Base-by-base conservation (phyloP, 176 grass and related monocot species). In the Aegilops umbellulata region DNA sequence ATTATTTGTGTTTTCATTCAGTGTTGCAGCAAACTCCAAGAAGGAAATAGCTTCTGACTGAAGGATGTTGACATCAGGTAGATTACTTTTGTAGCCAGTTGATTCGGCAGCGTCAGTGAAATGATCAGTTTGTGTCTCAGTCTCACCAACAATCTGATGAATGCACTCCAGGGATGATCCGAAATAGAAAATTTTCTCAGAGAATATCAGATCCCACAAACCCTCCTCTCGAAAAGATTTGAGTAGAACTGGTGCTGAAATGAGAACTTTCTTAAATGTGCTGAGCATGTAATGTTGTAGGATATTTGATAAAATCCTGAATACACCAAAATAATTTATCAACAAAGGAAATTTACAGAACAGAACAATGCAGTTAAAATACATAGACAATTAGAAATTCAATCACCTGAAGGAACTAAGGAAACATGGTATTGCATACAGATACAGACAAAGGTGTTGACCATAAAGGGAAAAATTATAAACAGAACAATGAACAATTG, bases 31-130 rank as follows among this genome's bases (percentile, higher is more conserved):
- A 88, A 95, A 98, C 90, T 98, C 96, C 92, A 98, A 94, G 77
- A 98, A 98, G 51, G 92, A 98, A 86, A 98, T 94, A 85, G 93
- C 96, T 89, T 98, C 96, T 24, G 85, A 72, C 90, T 98, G 96
- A 89, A 98, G 78, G 75, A 87, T 83, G 57, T 94, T 91, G 32
- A 91, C 83, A 51, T 88, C 78, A 80, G 39, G 64, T 78, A 69
- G 86, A 86, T 86, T 84, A 74, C 69, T 90, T 80, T 85, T 38
- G 58, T 78, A 65, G 67, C 31, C 69, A 53, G 55, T 79, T 80
- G 81, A 75, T 55, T 81, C 16, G 27, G 81, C 79, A 84, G 76
- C 84, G 61, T 86, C 86, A 51, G 72, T 83, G 26, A 77, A 38
- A 87, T 65, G 80, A 64, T 57, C 80, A 84, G 47, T 85, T 79